A percentile compares a stretch with the other conserved stretches of the same genome.
These are phyloP conservation scores for Clitopilus hobsonii DNA, from an alignment of 768 basidiomycete species.

Conservation along the genomic window DNA sequence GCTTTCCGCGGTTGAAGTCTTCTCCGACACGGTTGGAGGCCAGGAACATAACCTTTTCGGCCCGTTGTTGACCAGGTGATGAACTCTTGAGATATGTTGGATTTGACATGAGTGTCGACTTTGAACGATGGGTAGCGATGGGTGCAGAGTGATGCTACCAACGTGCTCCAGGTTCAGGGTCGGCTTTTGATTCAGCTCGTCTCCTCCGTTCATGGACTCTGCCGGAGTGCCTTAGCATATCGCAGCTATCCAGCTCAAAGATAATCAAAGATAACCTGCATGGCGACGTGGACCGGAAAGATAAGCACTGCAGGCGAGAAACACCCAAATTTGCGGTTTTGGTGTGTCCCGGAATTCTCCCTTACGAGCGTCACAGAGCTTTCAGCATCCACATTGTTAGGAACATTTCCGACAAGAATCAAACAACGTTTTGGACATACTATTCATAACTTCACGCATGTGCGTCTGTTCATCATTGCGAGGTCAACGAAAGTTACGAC, in stretches of 20 bases:
- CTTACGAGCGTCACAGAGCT: no score
- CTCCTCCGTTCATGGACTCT: not conserved
- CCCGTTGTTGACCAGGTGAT: not conserved
- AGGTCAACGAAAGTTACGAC: not conserved
- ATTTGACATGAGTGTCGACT: not conserved
- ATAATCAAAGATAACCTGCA: not conserved
- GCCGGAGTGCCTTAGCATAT: not conserved
- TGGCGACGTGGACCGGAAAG: not conserved
- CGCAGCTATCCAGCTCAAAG: not conserved
- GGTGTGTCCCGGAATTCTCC: no score
- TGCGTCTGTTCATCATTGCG: not conserved
- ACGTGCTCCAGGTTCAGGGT: not conserved
- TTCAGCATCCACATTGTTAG: no score
- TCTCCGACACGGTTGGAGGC: no score
- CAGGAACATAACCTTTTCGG: no score
- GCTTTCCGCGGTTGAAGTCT: no score
- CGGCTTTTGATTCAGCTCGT: not conserved
- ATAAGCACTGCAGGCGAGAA: not conserved
- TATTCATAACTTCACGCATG: not conserved
- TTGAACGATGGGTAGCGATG: not conserved
- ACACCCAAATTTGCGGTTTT: no score
- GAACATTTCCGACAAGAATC: not conserved
- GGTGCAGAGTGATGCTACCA: not conserved
- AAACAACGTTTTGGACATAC: not conserved
- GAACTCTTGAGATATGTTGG: no score